Evolutionary conservation across 2,329 filamentous ascomycete species (phyloP), one percentile per base, ranked within the genome.

Genomic region (Verticillium albo-atrum): DNA sequence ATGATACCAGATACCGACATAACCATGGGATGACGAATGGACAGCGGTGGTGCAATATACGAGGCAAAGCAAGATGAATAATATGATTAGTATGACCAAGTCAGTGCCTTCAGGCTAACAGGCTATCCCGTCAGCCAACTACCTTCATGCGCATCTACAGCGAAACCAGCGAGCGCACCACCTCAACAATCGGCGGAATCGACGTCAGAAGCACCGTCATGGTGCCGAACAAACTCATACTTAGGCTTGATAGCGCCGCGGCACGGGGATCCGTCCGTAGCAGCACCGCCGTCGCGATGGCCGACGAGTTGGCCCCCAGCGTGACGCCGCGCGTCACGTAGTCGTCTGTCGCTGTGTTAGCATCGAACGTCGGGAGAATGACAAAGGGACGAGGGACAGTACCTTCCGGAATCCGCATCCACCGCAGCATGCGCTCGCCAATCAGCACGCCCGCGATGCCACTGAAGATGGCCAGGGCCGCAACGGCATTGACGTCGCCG

Each of bases 321-420:
- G 83, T 83, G 4, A 88, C 82, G 10, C 85, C 84, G n/a, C 83
- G 73, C 1, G 83, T 86, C 34, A 87, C 83, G 61, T 87, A 88
- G 68, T 87, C 85, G 64, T 87, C 84, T 80, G 54, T 2, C n/a
- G 12, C 1, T 23, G 14, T 3, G 35, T 2, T 15, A 64, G 30
- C 12, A 3, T 15, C 12, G 54, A 56, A 58, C 25, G 34, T 50
- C n/a, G 35, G 14, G 23, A 59, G n/a, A 30, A 1, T 20, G n/a
- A 52, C 6, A 34, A 5, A 28, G 9, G 17, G 23, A 23, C 15
- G 27, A 15, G n/a, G 27, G n/a, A 9, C 15, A 54, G 65, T 58
- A 80, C 80, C 80, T 69, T 85, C 79, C 0, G 82, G 82, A 3
- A 87, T 81, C 59, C 72, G 77, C 62, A 87, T 63, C 69, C 72